Base-by-base conservation (phyloP, 768 basidiomycete species). In the Jaapia argillacea region DNA sequence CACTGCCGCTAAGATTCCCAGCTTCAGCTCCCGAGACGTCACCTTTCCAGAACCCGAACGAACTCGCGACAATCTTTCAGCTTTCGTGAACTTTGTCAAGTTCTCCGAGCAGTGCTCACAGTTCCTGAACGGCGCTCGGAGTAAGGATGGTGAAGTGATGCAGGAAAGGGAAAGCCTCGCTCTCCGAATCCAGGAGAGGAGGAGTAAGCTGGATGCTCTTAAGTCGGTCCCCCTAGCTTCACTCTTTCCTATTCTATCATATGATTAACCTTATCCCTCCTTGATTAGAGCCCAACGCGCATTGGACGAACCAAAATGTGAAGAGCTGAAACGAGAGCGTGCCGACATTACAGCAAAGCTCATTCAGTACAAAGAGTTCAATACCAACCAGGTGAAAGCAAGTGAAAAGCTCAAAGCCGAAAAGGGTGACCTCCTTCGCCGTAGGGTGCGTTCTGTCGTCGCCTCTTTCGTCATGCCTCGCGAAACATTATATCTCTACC, bases 71-170 rank as follows among this genome's bases (percentile, higher is more conserved):
- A 68, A 85, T 31, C 74, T 96, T 49, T 88, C 87, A 26, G 89
- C 85, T 2, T 85, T 94, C 51, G 87, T 93, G 68, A 96, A 96
- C 63, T 89, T 93, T 58, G 77, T 90, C 61, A 89, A 88, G 61
- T 94, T 92, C 59, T 81, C 79, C 12, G 85, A 81, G 51, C 84
- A 88, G 51, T 80, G 78, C 51, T 69, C 74, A 31, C 60, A 70
- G 2, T 79, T 84, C 47, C 67, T 84, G 14, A 67, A 67, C 44
- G 69, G 72, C n/a, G 62, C 91, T 21, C 72, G 78, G 35, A 74
- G 79, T 10, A 67, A 71, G 45, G 81, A 79, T 7, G 61, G 76
- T 14, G 59, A 68, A 10, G 54, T 84, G 22, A 64, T 76, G 40
- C 61, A 75, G 24, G 79, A 88, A 51, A 70, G 85, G n/a, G 76